These are phyloP conservation scores for Sisymbrium altissimum DNA, from an alignment of 345 rosid species.

Conservation along the genomic window DNA sequence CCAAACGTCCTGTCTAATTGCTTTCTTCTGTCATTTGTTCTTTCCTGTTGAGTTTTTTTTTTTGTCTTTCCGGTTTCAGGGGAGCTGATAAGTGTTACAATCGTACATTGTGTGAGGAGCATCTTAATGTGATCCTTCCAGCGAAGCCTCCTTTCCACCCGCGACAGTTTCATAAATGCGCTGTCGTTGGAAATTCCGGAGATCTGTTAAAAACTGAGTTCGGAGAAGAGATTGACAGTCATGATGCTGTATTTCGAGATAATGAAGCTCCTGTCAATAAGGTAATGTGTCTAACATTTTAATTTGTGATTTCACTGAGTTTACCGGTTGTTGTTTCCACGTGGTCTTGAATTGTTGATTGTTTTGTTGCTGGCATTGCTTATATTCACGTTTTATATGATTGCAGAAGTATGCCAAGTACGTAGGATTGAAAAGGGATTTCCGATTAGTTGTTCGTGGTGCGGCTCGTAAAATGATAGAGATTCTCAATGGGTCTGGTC, in stretches of 20 bases:
- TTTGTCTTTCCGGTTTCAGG: conserved; percentile 41
- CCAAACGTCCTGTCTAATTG: conserved; percentile 1
- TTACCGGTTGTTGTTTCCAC: not conserved
- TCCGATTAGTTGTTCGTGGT: conserved; percentile 95
- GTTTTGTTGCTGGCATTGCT: conserved; percentile 14
- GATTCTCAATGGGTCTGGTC: conserved; percentile 77
- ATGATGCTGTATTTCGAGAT: conserved; percentile 89
- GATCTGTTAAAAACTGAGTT: conserved; percentile 84
- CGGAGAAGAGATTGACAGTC: conserved; percentile 88
- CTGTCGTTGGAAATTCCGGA: conserved; percentile 95
- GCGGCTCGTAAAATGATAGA: conserved; percentile 90
- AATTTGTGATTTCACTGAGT: not conserved
- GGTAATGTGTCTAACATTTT: conserved; percentile 37
- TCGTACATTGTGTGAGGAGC: conserved; percentile 81
- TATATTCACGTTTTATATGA: conserved; percentile 12
- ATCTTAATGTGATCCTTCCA: conserved; percentile 79
- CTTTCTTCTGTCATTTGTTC: not conserved
- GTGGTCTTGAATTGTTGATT: not conserved
- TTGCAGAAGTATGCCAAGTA: conserved; percentile 78
- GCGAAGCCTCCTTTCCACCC: conserved; percentile 85
- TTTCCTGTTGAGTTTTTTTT: not conserved
- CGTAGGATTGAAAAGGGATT: conserved; percentile 92
- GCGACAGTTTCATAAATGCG: conserved; percentile 75
- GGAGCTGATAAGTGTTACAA: conserved; percentile 85
- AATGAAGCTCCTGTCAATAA: conserved; percentile 95